These are phyloP conservation scores for Bathelium albidoporum DNA, from an alignment of 495 filamentous ascomycete genomes.

Conservation along the genomic window DNA sequence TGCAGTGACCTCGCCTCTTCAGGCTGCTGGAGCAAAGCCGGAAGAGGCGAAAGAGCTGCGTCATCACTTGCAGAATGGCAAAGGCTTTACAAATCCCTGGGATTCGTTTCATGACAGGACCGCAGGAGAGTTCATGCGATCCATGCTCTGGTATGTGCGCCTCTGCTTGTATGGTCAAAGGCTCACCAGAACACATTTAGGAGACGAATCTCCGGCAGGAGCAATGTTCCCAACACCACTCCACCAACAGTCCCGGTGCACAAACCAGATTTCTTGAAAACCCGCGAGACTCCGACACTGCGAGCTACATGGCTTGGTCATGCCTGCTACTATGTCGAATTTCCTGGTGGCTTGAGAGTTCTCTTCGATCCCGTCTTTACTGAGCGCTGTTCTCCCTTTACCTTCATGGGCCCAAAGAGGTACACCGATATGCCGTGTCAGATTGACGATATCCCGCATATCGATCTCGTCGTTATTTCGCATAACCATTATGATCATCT, in stretches of 20 bases:
- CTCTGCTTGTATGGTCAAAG: neutral
- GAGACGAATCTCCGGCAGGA: slow-evolving; percentile 47
- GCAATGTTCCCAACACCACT: slow-evolving; percentile 51
- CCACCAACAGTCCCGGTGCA: slow-evolving; percentile 58
- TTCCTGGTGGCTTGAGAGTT: slow-evolving; percentile 75
- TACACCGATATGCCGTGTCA: slow-evolving; percentile 71
- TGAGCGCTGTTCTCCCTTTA: slow-evolving; percentile 69
- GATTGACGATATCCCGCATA: slow-evolving; percentile 66
- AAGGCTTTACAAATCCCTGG: slow-evolving; percentile 51
- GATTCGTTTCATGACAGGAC: slow-evolving; percentile 23
- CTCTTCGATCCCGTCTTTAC: slow-evolving; percentile 96
- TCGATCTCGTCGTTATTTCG: slow-evolving; percentile 85
- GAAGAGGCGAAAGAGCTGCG: slow-evolving; percentile 44
- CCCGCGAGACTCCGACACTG: slow-evolving; percentile 46
- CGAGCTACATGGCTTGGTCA: slow-evolving; percentile 96
- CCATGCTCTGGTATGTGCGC: slow-evolving; percentile 16
- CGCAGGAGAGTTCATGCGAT: slow-evolving; percentile 1
- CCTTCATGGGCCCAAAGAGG: slow-evolving; percentile 63
- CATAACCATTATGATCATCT: slow-evolving; percentile 96
- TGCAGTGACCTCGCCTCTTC: slow-evolving; percentile 39
- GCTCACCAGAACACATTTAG: slow-evolving; percentile 26
- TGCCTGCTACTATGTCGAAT: slow-evolving; percentile 89
- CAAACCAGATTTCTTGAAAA: slow-evolving; percentile 59
- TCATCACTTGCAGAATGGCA: slow-evolving; percentile 49
- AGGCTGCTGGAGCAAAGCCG: slow-evolving; percentile 37